Conservation (phyloP, 306 rosid genomes). For the Notholithocarpus densiflorus region DNA sequence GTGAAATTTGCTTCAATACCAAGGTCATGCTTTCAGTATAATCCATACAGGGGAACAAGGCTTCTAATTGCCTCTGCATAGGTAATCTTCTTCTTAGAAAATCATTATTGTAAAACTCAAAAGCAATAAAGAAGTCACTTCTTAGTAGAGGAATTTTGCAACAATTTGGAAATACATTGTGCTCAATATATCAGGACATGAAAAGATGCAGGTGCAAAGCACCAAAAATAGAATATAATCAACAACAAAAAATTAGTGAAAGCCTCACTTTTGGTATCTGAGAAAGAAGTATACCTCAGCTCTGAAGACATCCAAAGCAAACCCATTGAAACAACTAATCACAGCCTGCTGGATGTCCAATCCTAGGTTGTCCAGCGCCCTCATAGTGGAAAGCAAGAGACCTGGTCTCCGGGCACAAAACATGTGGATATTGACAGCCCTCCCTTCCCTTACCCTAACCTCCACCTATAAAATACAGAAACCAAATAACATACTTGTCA, state of each 20-base stretch:
- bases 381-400: slow-evolving; percentile 84
- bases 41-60: background rate
- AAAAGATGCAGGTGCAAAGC: background rate
- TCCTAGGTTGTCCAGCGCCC: slow-evolving; percentile 86
- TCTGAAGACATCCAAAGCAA: slow-evolving; percentile 90
- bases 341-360: slow-evolving; percentile 98
- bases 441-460: slow-evolving; percentile 83
- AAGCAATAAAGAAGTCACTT: slow-evolving; percentile 8
- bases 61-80: too few relatives aligned
- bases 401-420: slow-evolving; percentile 91
- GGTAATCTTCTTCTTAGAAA: too few relatives aligned
- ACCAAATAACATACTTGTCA: background rate
- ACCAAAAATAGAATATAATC: background rate
- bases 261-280: slow-evolving; percentile 1
- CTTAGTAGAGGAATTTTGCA: slow-evolving; percentile 2
- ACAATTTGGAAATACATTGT: background rate
- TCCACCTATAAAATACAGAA: slow-evolving; percentile 62
- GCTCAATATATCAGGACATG: background rate
- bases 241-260: background rate
- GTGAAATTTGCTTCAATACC: background rate
- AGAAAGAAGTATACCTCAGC: slow-evolving; percentile 69
- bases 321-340: slow-evolving; percentile 95
- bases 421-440: slow-evolving; percentile 97
- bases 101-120: background rate
- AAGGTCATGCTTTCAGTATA: background rate